Evolutionary conservation across 2,329 filamentous ascomycete species (phyloP), one percentile per base, ranked within the genome.

Genomic region (Aspergillus sp.): DNA sequence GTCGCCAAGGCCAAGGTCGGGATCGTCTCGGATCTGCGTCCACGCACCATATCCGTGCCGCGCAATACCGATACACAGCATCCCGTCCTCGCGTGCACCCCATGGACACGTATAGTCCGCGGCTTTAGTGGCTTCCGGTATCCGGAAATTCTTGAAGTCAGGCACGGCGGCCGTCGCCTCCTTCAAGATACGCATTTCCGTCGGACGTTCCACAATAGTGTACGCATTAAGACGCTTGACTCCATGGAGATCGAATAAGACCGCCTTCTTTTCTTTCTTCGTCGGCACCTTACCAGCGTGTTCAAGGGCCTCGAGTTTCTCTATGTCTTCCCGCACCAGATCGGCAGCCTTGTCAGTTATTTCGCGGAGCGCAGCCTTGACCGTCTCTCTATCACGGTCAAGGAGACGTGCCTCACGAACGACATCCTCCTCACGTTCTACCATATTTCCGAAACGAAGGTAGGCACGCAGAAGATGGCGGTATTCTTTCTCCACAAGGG

Each of bases 261-360:
- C 91, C 0, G 95, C 95, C 78, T 99, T 99, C 77, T 92, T 92
- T 74, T 99, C 95, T 76, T 99, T 99, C 81, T 98, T 97, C 0
- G 94, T 96, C 57, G 96, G 79, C 2, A 88, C 84, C 74, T 95
- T 96, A 72, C 91, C 91, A 64, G 90, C 81, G 21, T 82, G 87
- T 75, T 95, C 91, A 68, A 88, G 75, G 13, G 84, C 84, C 60
- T 85, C 83, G 57, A 89, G 79, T 61, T 86, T 82, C 32, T 83
- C 82, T 50, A 84, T 80, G 63, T 97, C 92, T 70, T 92, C 91
- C 63, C 90, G 88, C 36, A 92, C 85, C 17, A 96, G 84, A 28
- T 80, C 73, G 61, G 87, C 87, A 21, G 89, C 88, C 63, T 85
- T 90, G 67, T 92, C 89, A 36, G 91, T 85, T 49, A 97, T 88